A percentile compares a stretch with the other conserved stretches of the same genome.
Evolutionary conservation across 768 basidiomycete species (phyloP).

Genomic region (Wakefieldia striispora): DNA sequence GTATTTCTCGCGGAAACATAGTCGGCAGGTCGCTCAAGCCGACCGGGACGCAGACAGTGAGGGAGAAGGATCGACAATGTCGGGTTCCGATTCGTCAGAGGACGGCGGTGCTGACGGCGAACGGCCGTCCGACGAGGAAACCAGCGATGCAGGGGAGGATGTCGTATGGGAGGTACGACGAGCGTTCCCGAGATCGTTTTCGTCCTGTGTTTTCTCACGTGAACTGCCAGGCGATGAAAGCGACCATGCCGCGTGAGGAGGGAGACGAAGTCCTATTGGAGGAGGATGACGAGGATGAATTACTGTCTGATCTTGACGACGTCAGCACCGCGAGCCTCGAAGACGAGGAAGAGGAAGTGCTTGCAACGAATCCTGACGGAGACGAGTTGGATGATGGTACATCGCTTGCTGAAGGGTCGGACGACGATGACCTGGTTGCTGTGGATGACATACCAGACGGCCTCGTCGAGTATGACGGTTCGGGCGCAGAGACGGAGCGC

Average conservation of each 20-base stretch:
- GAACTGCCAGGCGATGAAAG: conserved; percentile 74
- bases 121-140: conserved; percentile 41
- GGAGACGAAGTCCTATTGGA: conserved; percentile 49
- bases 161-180: conserved; percentile 84
- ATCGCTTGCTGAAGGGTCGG: conserved; percentile 62
- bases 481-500: conserved; percentile 35
- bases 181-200: background rate
- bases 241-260: conserved; percentile 65
- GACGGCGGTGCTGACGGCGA: conserved; percentile 21
- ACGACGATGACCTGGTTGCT: conserved; percentile 67
- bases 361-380: conserved; percentile 26
- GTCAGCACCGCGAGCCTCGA: conserved; percentile 33
- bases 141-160: conserved; percentile 55
- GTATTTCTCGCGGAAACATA: conserved; percentile 75
- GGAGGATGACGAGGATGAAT: conserved; percentile 29
- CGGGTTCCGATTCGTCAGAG: conserved; percentile 22
- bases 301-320: conserved; percentile 26
- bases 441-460: conserved; percentile 53
- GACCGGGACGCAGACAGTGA: conserved; percentile 31
- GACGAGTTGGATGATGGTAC: conserved; percentile 43
- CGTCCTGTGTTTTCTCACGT: conserved; percentile 1
- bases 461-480: conserved; percentile 60
- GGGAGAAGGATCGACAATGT: conserved; percentile 18
- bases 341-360: conserved; percentile 32
- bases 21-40: conserved; percentile 48